Evolutionary conservation across 306 rosid species (phyloP).

Genomic region (cucumber (Cucumis sativus)): Cucumber_9930_V3 NC_026661.2:8607001-8607500

Average conservation of each 20-base stretch:
- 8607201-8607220: constrained; percentile 45
- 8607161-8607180: constrained; percentile 89
- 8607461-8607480: not conserved
- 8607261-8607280: constrained; percentile 37
- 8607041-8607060: constrained; percentile 42
- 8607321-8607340: not conserved
- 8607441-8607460: not conserved
- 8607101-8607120: constrained; percentile 92
- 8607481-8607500: constrained; percentile 35
- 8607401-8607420: constrained; percentile 44
- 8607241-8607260: constrained; percentile 37
- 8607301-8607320: constrained; percentile 18
- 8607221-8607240: constrained; percentile 29
- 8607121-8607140: constrained; percentile 97
- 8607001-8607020: constrained; percentile 91
- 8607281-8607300: constrained; percentile 22
- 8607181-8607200: constrained; percentile 63
- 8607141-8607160: constrained; percentile 98
- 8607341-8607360: constrained; percentile 8
- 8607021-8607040: constrained; percentile 39
- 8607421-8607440: constrained; percentile 32
- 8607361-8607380: constrained; percentile 35
- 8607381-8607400: constrained; percentile 61
- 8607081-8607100: constrained; percentile 62
- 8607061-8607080: constrained; percentile 68